Conservation (phyloP, 2,329 filamentous ascomycete genomes). For the Hawksworthiomyces lignivorus region DNA sequence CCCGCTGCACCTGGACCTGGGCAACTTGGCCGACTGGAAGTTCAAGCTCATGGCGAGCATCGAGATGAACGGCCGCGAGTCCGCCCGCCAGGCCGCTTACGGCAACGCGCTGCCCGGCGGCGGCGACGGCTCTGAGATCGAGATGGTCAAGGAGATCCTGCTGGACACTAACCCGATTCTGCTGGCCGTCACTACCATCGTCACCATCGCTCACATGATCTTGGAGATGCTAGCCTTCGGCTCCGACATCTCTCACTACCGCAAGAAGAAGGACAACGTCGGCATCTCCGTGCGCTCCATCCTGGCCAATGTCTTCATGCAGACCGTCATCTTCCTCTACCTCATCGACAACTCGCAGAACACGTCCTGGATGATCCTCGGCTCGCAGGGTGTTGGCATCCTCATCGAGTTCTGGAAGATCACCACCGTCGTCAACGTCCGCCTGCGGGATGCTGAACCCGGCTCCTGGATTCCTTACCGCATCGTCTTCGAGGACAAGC, state of each 20-base stretch:
- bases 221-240: constrained; percentile 96
- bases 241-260: constrained; percentile 94
- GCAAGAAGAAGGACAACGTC: constrained; percentile 99
- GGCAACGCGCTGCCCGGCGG: constrained; percentile 65
- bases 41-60: constrained; percentile 78
- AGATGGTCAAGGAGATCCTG: constrained; percentile 94
- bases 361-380: constrained; percentile 98
- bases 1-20: constrained; percentile 75
- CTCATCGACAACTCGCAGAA: constrained; percentile 95
- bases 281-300: constrained; percentile 95
- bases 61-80: constrained; percentile 81
- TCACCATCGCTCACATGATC: constrained; percentile 84
- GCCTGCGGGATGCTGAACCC: constrained; percentile 60
- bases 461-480: constrained; percentile 70
- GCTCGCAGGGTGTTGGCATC: constrained; percentile 78
- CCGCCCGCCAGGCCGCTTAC: constrained; percentile 67
- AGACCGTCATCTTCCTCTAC: constrained; percentile 90
- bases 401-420: constrained; percentile 79
- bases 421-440: constrained; percentile 88
- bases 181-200: constrained; percentile 73
- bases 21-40: constrained; percentile 81
- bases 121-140: constrained; percentile 87
- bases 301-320: constrained; percentile 96
- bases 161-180: constrained; percentile 92
- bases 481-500: constrained; percentile 89